Evolutionary conservation across 2,329 filamentous ascomycete genomes (phyloP).

Genomic region (Alternaria viburni): DNA sequence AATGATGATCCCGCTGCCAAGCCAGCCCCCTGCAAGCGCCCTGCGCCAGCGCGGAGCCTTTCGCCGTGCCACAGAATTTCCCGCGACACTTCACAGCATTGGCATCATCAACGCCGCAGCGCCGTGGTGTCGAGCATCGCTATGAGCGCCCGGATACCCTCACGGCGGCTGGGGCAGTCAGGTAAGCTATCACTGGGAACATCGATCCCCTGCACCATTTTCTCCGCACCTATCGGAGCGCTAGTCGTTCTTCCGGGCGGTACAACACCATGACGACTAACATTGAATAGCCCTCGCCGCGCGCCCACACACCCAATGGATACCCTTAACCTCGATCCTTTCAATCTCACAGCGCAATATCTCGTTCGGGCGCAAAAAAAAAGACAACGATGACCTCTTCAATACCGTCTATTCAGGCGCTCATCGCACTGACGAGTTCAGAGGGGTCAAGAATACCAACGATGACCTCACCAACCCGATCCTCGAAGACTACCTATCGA

Average conservation of each 20-base stretch:
- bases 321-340: constrained; percentile 11
- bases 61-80: constrained; percentile 24
- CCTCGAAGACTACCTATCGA: constrained; percentile 63
- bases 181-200: constrained; percentile 55
- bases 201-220: neutral
- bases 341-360: constrained; percentile 25
- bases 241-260: neutral
- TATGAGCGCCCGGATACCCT: constrained; percentile 72
- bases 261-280: constrained; percentile 6
- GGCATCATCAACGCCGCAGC: constrained; percentile 27
- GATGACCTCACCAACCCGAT: constrained; percentile 59
- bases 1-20: constrained; percentile 22
- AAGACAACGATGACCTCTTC: constrained; percentile 23
- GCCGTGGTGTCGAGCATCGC: constrained; percentile 34
- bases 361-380: constrained; percentile 17
- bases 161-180: constrained; percentile 65
- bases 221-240: neutral
- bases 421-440: too few relatives aligned
- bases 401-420: too few relatives aligned
- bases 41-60: neutral
- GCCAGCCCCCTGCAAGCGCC: constrained; percentile 14
- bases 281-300: constrained; percentile 27
- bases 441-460: constrained; percentile 7
- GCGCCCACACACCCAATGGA: constrained; percentile 26
- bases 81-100: constrained; percentile 10